Conservation (phyloP, 2,329 filamentous ascomycete species). For the Hypoxylon sp. region DNA sequence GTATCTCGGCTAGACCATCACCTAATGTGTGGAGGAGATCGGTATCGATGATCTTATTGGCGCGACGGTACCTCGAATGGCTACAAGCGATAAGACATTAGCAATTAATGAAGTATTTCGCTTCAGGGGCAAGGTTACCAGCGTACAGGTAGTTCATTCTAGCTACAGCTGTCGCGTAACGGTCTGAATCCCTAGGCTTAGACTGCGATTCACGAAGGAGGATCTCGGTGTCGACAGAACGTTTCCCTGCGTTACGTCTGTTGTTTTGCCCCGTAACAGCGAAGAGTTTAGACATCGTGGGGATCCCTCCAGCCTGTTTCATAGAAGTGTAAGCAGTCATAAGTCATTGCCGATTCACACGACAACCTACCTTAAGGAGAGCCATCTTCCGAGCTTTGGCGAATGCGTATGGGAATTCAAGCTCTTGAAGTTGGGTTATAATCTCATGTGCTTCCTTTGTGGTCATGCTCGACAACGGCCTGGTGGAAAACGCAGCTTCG, state of each 20-base stretch:
- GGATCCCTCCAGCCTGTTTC: slow-evolving; percentile 6
- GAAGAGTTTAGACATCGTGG: slow-evolving; percentile 19
- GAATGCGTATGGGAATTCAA: slow-evolving; percentile 4
- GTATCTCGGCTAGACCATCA: slow-evolving; percentile 57
- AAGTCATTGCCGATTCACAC: neutral
- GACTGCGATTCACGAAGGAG: slow-evolving; percentile 48
- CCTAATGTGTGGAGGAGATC: slow-evolving; percentile 46
- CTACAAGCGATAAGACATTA: neutral
- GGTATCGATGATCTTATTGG: neutral
- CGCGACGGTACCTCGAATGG: slow-evolving; percentile 1
- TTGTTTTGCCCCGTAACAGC: slow-evolving; percentile 16
- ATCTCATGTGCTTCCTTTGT: neutral
- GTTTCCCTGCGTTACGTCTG: slow-evolving; percentile 42
- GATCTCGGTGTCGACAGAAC: slow-evolving; percentile 49
- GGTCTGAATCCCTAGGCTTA: slow-evolving; percentile 32
- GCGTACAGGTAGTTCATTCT: slow-evolving; percentile 9
- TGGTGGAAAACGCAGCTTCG: neutral
- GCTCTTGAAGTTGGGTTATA: slow-evolving; percentile 2
- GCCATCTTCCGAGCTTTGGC: neutral
- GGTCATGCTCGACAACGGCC: slow-evolving; percentile 4
- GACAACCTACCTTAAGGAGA: neutral
- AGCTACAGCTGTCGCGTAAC: slow-evolving; percentile 43
- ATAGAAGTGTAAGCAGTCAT: neutral
- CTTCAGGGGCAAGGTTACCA: neutral
- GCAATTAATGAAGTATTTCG: neutral